phyloP scores from a whole-genome alignment of 257 asterid genomes.

The Fraxinus cuspidata region DNA sequence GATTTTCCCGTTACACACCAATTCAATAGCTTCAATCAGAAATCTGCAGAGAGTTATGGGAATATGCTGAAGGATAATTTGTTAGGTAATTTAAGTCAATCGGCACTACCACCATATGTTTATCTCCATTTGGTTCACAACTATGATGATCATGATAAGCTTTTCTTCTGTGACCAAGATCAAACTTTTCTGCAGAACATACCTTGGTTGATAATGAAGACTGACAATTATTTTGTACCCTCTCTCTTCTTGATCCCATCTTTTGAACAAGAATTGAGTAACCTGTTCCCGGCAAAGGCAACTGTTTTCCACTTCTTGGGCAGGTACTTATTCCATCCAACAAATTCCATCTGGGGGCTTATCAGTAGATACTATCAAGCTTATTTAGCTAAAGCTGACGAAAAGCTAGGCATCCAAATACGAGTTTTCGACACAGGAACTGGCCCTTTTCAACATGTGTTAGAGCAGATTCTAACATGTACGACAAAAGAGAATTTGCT shows the following conservation, averaged over 20 bases:
- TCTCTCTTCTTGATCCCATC: conserved; percentile 65
- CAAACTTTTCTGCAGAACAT: conserved; percentile 46
- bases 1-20: conserved; percentile 52
- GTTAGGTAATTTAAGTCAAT: conserved; percentile 26
- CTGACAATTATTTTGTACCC: conserved; percentile 68
- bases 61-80: conserved; percentile 46
- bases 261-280: conserved; percentile 52
- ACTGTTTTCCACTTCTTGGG: conserved; percentile 76
- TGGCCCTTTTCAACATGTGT: conserved; percentile 50
- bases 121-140: conserved; percentile 72
- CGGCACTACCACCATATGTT: conserved; percentile 33
- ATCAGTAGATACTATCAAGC: conserved; percentile 60
- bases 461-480: conserved; percentile 69
- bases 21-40: conserved; percentile 45
- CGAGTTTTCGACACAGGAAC: conserved; percentile 44
- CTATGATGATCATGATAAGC: conserved; percentile 57
- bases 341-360: conserved; percentile 77
- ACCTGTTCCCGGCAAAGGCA: conserved; percentile 71
- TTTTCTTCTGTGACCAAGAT: conserved; percentile 67
- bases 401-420: conserved; percentile 66
- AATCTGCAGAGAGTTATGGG: conserved; percentile 57
- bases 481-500: conserved; percentile 48
- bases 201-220: conserved; percentile 67
- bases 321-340: conserved; percentile 75
- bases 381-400: conserved; percentile 59